These are phyloP conservation scores for Colletotrichum horii DNA, from an alignment of 2,329 filamentous ascomycete genomes.

Conservation along the genomic window DNA sequence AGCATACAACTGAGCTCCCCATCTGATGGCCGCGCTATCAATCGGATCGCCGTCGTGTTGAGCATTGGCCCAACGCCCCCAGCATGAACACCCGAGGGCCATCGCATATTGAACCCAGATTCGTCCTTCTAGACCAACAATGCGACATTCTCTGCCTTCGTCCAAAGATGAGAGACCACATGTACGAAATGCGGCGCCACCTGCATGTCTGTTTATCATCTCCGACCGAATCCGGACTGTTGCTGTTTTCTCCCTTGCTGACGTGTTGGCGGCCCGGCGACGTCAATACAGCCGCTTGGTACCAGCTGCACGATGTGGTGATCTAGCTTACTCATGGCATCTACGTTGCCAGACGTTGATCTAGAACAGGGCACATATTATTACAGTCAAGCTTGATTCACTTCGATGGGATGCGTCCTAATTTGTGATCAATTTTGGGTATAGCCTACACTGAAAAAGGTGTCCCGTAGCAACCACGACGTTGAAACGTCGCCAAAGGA, in stretches of 20 bases:
- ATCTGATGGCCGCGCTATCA: neutral
- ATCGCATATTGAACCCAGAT: neutral
- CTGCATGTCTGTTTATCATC: neutral
- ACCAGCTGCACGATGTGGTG: neutral
- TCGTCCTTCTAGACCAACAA: neutral
- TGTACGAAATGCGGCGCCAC: neutral
- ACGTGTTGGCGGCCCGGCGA: neutral
- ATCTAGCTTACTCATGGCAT: neutral
- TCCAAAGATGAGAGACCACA: neutral
- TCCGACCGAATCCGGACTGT: constrained; percentile 11
- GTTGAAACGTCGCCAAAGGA: neutral
- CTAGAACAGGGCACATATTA: neutral
- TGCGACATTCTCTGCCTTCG: neutral
- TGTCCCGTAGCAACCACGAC: neutral
- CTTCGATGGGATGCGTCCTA: neutral
- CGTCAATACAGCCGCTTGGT: neutral
- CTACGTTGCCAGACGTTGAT: neutral
- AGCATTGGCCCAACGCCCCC: neutral
- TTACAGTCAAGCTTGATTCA: neutral
- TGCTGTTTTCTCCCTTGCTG: neutral
- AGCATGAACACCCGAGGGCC: neutral
- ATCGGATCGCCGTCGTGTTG: neutral
- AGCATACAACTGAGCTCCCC: neutral
- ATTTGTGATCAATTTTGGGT: constrained; percentile 10
- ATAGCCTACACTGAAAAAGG: neutral